These are phyloP conservation scores for Cladobotryum mycophilum DNA, from an alignment of 2,329 filamentous ascomycete genomes.

Conservation along the genomic window DNA sequence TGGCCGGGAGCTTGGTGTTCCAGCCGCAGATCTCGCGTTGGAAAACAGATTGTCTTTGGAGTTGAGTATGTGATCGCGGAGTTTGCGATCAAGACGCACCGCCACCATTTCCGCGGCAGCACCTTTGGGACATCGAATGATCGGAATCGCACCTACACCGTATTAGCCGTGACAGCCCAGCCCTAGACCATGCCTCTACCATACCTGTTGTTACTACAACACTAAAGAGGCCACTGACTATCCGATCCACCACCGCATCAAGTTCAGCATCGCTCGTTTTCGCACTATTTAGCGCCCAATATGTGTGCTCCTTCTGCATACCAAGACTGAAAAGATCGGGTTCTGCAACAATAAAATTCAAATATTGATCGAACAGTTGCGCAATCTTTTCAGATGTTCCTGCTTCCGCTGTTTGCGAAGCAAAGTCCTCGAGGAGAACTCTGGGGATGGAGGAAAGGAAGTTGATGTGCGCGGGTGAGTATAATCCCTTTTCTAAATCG, in stretches of 20 bases:
- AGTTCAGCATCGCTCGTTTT: slow-evolving; percentile 86
- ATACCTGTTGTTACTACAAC: slow-evolving; percentile 96
- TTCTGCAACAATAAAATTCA: slow-evolving; percentile 95
- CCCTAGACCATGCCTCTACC: slow-evolving; percentile 14
- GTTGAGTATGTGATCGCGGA: slow-evolving; percentile 93
- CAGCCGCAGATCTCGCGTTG: slow-evolving; percentile 51
- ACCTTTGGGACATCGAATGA: slow-evolving; percentile 89
- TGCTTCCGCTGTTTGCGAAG: slow-evolving; percentile 74
- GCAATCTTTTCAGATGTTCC: slow-evolving; percentile 85
- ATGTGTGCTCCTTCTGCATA: slow-evolving; percentile 83
- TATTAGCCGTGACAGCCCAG: not conserved
- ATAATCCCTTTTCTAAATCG: slow-evolving; percentile 81
- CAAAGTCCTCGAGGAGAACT: slow-evolving; percentile 89
- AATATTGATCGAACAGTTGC: slow-evolving; percentile 91
- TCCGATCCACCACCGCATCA: slow-evolving; percentile 78
- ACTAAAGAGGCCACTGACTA: slow-evolving; percentile 95
- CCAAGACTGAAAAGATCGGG: slow-evolving; percentile 92
- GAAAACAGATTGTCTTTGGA: slow-evolving; percentile 98
- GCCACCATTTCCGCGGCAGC: slow-evolving; percentile 92
- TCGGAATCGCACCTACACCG: slow-evolving; percentile 71
- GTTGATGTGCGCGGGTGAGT: slow-evolving; percentile 92
- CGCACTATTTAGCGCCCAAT: slow-evolving; percentile 93
- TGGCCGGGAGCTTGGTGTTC: slow-evolving; percentile 68
- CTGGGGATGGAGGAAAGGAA: slow-evolving; percentile 91
- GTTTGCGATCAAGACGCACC: slow-evolving; percentile 87